phyloP scores from a whole-genome alignment of 1,284 basidiomycete species.

The Trametes pubescens region DNA sequence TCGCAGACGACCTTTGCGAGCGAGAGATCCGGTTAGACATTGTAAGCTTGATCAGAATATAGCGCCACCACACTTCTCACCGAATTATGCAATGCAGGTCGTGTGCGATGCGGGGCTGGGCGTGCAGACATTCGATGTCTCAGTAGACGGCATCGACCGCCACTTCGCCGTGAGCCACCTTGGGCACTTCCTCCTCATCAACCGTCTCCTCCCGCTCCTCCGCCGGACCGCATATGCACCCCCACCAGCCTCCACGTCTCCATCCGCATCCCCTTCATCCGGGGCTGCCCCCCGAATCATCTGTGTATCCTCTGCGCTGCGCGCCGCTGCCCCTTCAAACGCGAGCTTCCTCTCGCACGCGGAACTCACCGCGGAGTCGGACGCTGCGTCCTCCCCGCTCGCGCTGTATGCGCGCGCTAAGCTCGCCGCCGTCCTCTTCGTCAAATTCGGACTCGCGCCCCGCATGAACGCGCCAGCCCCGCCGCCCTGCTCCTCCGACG shows the following conservation, averaged over 20 bases:
- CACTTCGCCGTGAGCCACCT: conserved; percentile 51
- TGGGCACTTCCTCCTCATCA: conserved; percentile 54
- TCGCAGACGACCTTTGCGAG: conserved; percentile 45
- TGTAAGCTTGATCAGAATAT: conserved; percentile 37
- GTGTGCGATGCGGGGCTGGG: conserved; percentile 52
- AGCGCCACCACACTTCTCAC: neutral
- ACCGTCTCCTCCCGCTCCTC: conserved; percentile 52
- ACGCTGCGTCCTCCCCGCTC: conserved; percentile 43
- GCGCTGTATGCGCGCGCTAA: conserved; percentile 52
- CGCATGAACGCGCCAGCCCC: conserved; percentile 38
- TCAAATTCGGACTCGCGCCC: conserved; percentile 48
- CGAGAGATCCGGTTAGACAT: conserved; percentile 50
- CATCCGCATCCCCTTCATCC: conserved; percentile 1
- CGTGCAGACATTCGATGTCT: conserved; percentile 49
- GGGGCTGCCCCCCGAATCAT: conserved; percentile 49
- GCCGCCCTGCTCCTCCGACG: conserved; percentile 29
- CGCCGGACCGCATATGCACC: conserved; percentile 41
- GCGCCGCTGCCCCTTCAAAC: conserved; percentile 46
- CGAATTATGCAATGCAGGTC: conserved; percentile 38
- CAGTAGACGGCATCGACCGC: conserved; percentile 50
- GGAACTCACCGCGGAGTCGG: conserved; percentile 46
- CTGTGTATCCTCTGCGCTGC: conserved; percentile 51
- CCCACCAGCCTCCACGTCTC: neutral
- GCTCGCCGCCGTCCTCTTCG: conserved; percentile 53
- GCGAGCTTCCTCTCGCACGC: conserved; percentile 47